Evolutionary conservation across 2,329 filamentous ascomycete species (phyloP).

Genomic region (Fusarium robinianum): DNA sequence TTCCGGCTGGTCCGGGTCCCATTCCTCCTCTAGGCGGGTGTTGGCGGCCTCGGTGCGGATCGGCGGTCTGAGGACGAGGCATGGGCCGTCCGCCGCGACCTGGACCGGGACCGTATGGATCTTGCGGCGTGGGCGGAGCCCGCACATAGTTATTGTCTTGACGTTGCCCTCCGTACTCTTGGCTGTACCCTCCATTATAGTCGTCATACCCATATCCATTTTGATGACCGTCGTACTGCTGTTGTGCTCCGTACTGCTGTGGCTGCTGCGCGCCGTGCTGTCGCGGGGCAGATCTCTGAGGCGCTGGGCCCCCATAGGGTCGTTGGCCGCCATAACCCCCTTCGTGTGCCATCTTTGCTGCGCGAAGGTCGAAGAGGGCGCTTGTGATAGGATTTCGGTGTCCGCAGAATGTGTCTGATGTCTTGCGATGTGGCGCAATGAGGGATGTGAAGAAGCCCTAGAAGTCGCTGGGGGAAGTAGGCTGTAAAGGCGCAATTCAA

Average conservation of each 20-base stretch:
- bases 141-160: slow-evolving; percentile 52
- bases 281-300: slow-evolving; percentile 48
- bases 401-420: too few relatives aligned
- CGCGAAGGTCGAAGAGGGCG: slow-evolving; percentile 6
- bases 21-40: slow-evolving; percentile 46
- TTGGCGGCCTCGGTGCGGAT: slow-evolving; percentile 43
- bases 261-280: slow-evolving; percentile 38
- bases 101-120: slow-evolving; percentile 50
- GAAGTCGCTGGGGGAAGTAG: background rate
- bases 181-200: slow-evolving; percentile 47
- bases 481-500: slow-evolving; percentile 23
- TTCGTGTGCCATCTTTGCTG: slow-evolving; percentile 55
- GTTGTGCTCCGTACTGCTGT: slow-evolving; percentile 44
- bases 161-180: slow-evolving; percentile 49
- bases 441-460: slow-evolving; percentile 4
- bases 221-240: slow-evolving; percentile 53
- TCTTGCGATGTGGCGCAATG: too few relatives aligned
- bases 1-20: slow-evolving; percentile 39
- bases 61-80: slow-evolving; percentile 47
- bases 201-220: slow-evolving; percentile 53
- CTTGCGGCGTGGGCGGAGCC: slow-evolving; percentile 49
- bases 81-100: slow-evolving; percentile 49
- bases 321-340: slow-evolving; percentile 49
- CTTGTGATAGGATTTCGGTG: slow-evolving; percentile 2
- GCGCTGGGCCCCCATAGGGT: slow-evolving; percentile 53